Base-by-base conservation (phyloP, 768 basidiomycete genomes). In the Phallus indusiatus region DNA sequence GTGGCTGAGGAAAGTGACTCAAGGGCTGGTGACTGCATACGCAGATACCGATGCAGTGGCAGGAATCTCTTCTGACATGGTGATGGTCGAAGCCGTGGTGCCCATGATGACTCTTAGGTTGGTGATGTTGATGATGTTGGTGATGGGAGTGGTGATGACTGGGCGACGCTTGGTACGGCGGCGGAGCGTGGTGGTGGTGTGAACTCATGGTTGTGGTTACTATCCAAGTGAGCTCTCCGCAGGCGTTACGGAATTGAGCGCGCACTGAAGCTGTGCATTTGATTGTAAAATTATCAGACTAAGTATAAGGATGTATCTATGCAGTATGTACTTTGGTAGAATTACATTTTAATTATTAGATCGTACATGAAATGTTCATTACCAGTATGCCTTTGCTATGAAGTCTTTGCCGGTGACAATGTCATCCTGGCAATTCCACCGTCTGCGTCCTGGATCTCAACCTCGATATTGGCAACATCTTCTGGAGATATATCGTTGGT, bases 371-470 rank as follows among this genome's bases (percentile, higher is more conserved):
- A 5, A 42, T 42, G 16, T 8, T 16, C 16, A 8, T 37, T 37
- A 37, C 8, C 36, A 37, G 9, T 42, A 42, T 14, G 42, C 4
- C 12, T 51, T 33, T 20, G 2, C 16, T 12, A 20, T 51, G 8
- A 20, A 28, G 49, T 50, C 12, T 52, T 28, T 47, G 59, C 9
- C 33, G 34, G 42, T 11, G 47, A 52, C 18, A 60, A 28, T 16
- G 33, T 80, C 83, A 89, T 81, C 66, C 74, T 81, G 5, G 86
- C 84, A 50, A 86, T 70, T 69, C 80, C 73, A 6, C 86, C 86
- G 55, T 87, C 83, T 12, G 85, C 83, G 63, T 88, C 86, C 67
- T 83, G 75, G 50, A 86, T 85, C 67, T 87, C 83, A 11, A 87
- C 81, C 66, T 86, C 79, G 53, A 88, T 76, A 59, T 81, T 74